A percentile compares a stretch with the other conserved stretches of the same genome.
These are phyloP conservation scores for Moesziomyces sp. DNA, from an alignment of 1,284 basidiomycete genomes.

Conservation along the genomic window DNA sequence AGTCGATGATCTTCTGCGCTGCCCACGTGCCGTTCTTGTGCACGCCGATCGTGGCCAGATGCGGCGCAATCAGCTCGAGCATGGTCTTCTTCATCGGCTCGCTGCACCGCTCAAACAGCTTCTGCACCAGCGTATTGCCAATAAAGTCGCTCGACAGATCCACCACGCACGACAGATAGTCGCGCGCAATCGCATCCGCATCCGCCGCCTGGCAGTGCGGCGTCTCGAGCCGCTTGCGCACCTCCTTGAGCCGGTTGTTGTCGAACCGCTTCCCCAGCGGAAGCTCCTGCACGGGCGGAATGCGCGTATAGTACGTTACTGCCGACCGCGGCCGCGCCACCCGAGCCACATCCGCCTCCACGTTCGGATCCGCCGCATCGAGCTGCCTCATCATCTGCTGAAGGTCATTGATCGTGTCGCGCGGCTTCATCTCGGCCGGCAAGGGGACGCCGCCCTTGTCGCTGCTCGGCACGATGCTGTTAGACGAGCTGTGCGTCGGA, in stretches of 20 bases:
- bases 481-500: constrained; percentile 60
- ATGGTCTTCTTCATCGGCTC: constrained; percentile 81
- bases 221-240: constrained; percentile 87
- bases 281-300: constrained; percentile 60
- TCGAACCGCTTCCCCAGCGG: constrained; percentile 75
- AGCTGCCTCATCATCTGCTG: constrained; percentile 96
- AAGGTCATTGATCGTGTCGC: constrained; percentile 73
- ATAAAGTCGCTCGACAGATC: constrained; percentile 98
- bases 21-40: constrained; percentile 99
- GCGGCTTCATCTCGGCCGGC: constrained; percentile 60
- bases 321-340: constrained; percentile 79
- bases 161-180: constrained; percentile 83
- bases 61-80: constrained; percentile 91
- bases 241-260: constrained; percentile 87
- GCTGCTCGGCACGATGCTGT: constrained; percentile 65
- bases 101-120: constrained; percentile 91
- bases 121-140: constrained; percentile 97
- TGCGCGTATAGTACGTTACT: constrained; percentile 59
- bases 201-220: constrained; percentile 85
- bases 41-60: constrained; percentile 95
- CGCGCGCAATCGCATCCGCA: constrained; percentile 86
- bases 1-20: constrained; percentile 92
- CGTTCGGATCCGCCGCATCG: constrained; percentile 70
- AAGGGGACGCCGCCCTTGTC: constrained; percentile 66
- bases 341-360: constrained; percentile 27